Conservation (phyloP, 2,329 filamentous ascomycete genomes). For the Penicillium palitans region DNA sequence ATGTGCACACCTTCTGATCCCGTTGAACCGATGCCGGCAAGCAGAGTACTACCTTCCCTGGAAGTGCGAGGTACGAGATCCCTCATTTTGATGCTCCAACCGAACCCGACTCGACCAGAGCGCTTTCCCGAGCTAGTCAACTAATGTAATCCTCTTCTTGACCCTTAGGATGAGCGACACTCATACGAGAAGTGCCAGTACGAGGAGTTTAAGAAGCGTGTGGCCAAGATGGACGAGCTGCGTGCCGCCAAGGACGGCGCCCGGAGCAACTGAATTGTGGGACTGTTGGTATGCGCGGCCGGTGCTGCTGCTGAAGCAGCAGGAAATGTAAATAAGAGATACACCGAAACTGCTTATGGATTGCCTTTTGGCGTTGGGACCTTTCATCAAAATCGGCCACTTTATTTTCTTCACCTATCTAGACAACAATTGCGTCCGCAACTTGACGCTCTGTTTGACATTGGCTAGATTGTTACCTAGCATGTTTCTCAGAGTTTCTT, state of each 20-base stretch:
- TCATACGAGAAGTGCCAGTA: slow-evolving; percentile 99
- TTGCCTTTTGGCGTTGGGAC: slow-evolving; percentile 38
- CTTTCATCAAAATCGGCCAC: slow-evolving; percentile 14
- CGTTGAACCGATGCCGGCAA: slow-evolving; percentile 89
- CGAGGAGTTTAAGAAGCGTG: slow-evolving; percentile 96
- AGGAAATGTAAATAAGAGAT: slow-evolving; percentile 44
- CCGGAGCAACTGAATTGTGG: slow-evolving; percentile 70
- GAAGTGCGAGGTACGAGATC: slow-evolving; percentile 83
- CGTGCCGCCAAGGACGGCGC: slow-evolving; percentile 79
- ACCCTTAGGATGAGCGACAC: slow-evolving; percentile 83
- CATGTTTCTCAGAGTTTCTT: background rate
- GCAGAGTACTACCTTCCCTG: slow-evolving; percentile 93
- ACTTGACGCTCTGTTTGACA: background rate
- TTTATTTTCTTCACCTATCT: background rate
- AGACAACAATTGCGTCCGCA: background rate
- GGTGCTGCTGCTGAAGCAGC: slow-evolving; percentile 30
- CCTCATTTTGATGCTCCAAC: slow-evolving; percentile 7
- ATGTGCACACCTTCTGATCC: slow-evolving; percentile 92
- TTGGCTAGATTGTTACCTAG: background rate
- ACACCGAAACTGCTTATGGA: slow-evolving; percentile 38
- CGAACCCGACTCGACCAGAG: background rate
- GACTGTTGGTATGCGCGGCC: slow-evolving; percentile 26
- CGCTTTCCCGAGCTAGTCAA: background rate
- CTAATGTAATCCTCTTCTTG: slow-evolving; percentile 9
- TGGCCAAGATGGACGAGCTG: slow-evolving; percentile 98